Evolutionary conservation across 2,329 filamentous ascomycete species (phyloP).

Genomic region (Ophiostoma pallidulum): DNA sequence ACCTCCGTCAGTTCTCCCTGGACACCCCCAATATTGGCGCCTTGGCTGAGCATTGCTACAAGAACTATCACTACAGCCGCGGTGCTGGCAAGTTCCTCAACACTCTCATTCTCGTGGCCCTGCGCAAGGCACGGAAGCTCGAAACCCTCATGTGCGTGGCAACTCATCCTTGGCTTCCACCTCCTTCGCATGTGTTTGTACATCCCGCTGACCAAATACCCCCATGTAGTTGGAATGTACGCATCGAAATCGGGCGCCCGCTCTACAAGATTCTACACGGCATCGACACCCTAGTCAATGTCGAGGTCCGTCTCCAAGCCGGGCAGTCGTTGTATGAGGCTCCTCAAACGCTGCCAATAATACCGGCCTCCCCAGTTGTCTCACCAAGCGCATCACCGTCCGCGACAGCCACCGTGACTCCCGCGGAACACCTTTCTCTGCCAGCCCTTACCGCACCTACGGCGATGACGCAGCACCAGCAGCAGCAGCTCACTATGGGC

Average conservation of each 20-base stretch:
- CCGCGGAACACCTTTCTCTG: conserved; percentile 7
- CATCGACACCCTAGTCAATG: conserved; percentile 40
- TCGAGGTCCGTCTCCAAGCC: conserved; percentile 50
- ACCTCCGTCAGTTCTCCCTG: conserved; percentile 46
- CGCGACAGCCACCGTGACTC: conserved; percentile 8
- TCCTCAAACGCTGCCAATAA: conserved; percentile 37
- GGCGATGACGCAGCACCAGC: neutral
- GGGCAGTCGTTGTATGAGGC: conserved; percentile 45
- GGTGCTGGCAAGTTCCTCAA: conserved; percentile 57
- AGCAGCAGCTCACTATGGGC: neutral
- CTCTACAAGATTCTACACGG: conserved; percentile 49
- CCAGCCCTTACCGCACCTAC: neutral
- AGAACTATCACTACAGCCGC: conserved; percentile 42
- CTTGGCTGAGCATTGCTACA: conserved; percentile 45
- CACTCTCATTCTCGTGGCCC: conserved; percentile 45
- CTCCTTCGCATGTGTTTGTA: neutral
- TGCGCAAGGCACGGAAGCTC: conserved; percentile 45
- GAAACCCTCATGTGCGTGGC: conserved; percentile 45
- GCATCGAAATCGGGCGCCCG: conserved; percentile 50
- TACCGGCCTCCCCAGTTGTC: conserved; percentile 10
- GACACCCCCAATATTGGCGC: conserved; percentile 44
- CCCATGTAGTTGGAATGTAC: conserved; percentile 48
- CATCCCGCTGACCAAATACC: neutral
- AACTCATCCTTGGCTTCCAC: neutral
- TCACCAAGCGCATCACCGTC: neutral